phyloP scores from a whole-genome alignment of 306 rosid genomes.

The Dryas alaskensis region DNA sequence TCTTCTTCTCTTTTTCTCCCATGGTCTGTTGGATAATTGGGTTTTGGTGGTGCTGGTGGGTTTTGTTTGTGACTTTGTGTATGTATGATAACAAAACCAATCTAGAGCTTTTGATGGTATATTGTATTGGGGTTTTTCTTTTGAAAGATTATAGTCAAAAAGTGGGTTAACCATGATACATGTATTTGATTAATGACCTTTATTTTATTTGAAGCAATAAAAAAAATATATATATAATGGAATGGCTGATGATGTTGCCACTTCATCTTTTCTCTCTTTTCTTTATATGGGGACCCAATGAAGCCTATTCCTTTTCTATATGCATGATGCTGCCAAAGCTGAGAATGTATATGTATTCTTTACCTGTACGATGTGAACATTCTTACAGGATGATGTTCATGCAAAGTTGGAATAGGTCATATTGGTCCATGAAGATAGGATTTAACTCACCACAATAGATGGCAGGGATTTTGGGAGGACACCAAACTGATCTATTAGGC shows the following conservation, averaged over 20 bases:
- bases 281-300: neutral
- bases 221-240: neutral
- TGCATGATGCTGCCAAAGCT: neutral
- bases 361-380: neutral
- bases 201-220: neutral
- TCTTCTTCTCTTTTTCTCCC: slow-evolving; percentile 59
- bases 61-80: slow-evolving; percentile 37
- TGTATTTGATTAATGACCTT: slow-evolving; percentile 1
- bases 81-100: slow-evolving; percentile 25
- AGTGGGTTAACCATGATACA: slow-evolving; percentile 13
- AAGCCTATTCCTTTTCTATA: neutral
- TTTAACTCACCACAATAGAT: slow-evolving; percentile 7
- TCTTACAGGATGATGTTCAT: neutral
- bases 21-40: slow-evolving; percentile 28
- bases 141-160: slow-evolving; percentile 30
- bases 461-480: neutral
- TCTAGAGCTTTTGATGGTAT: slow-evolving; percentile 27
- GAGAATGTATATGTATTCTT: neutral
- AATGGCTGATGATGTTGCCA: slow-evolving; percentile 16
- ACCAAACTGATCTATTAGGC: slow-evolving; percentile 1
- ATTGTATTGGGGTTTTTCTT: neutral
- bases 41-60: slow-evolving; percentile 28
- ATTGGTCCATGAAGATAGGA: slow-evolving; percentile 12
- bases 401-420: slow-evolving; percentile 10
- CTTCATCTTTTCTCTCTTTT: neutral